Base-by-base conservation (phyloP, 1,139 yeast genomes). In the Yamadazyma membranifaciens region DNA sequence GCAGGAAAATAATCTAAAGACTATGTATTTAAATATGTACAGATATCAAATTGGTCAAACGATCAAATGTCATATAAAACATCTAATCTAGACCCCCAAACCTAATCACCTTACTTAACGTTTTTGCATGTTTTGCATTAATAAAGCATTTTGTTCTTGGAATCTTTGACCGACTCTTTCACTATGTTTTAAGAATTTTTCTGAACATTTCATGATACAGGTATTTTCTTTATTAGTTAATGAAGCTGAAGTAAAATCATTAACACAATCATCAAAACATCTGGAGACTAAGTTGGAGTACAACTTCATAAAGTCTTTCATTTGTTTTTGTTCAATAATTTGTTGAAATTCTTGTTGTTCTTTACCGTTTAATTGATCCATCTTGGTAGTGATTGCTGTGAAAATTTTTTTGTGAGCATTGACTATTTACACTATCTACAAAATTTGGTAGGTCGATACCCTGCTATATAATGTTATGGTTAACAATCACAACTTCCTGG, bases 111-210 rank as follows among this genome's bases (percentile, higher is more conserved):
- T 20, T 20, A 20, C n/a, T 50, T 56, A 60, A 53, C 65, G 61
- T 44, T 56, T 65, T 53, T 65, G 70, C 67, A 66, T 54, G 61
- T 67, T 70, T 59, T 72, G 78, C 78, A 72, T 71, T 62, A 72
- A 69, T 56, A 69, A 54, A 44, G 77, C 78, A 48, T 91, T 92
- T 69, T 91, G 97, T 63, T 92, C 98, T 69, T 92, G 98, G 89
- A 92, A 92, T 70, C 98, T 83, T 67, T 87, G 95, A 38, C 98
- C 98, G 44, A 94, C 96, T 65, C 98, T 84, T 73, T 92, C 98
- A 66, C 94, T 83, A 75, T 92, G 98, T 68, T 92, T 92, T 73
- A 94, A 80, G 79, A 94, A 94, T 76, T 92, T 92, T 68, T 92
- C 98, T 33, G 96, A 85, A 66, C 99, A 92, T 69, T 86, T 86